Percentiles rank a stretch among this genome's conserved stretches.
Evolutionary conservation across 495 filamentous ascomycete species (phyloP).

Genomic region (Aspergillus asperescens): DNA sequence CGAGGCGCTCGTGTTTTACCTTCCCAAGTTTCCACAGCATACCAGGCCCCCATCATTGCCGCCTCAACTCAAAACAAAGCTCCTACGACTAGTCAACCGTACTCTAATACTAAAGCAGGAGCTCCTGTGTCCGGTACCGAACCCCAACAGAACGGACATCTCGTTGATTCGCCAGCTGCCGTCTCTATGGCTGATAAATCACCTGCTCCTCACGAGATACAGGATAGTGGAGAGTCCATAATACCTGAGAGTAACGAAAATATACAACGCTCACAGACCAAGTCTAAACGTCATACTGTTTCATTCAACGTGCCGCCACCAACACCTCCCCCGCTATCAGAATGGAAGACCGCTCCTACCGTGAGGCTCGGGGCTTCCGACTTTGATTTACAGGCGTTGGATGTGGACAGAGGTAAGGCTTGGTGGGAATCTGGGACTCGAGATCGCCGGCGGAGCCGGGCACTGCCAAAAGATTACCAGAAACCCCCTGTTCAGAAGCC

Average conservation of each 20-base stretch:
- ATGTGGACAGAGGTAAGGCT: conserved; percentile 39
- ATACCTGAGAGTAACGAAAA: conserved; percentile 18
- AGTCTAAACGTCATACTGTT: conserved; percentile 38
- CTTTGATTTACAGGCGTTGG: conserved; percentile 41
- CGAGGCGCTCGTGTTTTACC: conserved; percentile 4
- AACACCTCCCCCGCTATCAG: conserved; percentile 41
- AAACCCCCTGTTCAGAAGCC: conserved; percentile 35
- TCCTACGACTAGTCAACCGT: background rate
- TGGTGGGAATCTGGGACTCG: conserved; percentile 43
- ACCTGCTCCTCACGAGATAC: conserved; percentile 10
- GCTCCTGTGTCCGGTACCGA: background rate
- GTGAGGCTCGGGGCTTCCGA: conserved; percentile 33
- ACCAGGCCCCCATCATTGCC: background rate
- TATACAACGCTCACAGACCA: conserved; percentile 25
- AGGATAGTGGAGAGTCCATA: conserved; percentile 16
- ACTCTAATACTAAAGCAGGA: background rate
- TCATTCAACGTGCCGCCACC: conserved; percentile 47
- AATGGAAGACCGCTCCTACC: conserved; percentile 39
- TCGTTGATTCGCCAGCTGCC: background rate
- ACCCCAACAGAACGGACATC: background rate
- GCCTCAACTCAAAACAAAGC: background rate
- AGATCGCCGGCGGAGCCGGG: conserved; percentile 40
- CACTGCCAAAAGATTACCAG: conserved; percentile 36
- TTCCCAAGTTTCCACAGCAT: background rate
- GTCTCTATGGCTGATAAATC: background rate